Evolutionary conservation across 306 rosid species (phyloP).

Genomic region (Cajanus cajan): DNA sequence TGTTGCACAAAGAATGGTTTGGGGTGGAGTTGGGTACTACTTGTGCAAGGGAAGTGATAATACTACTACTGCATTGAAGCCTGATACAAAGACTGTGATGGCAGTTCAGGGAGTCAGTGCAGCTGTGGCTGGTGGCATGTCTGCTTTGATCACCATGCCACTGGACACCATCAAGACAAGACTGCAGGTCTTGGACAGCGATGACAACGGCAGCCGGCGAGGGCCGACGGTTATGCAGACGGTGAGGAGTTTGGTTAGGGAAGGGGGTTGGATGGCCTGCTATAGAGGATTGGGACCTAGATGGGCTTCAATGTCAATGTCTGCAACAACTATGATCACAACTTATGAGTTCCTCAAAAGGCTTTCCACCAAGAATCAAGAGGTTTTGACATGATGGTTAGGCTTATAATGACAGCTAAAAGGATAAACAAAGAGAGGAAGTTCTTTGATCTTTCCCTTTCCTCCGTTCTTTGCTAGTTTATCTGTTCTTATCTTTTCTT

Average conservation of each 20-base stretch:
- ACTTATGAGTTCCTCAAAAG: slow-evolving; percentile 89
- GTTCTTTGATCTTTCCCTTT: background rate
- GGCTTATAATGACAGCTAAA: background rate
- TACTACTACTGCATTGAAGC: slow-evolving; percentile 38
- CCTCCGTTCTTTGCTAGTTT: slow-evolving; percentile 30
- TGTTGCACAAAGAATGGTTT: slow-evolving; percentile 67
- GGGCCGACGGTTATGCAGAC: slow-evolving; percentile 73
- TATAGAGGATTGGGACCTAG: slow-evolving; percentile 89
- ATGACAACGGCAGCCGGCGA: slow-evolving; percentile 78
- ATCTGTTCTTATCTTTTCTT: slow-evolving; percentile 18
- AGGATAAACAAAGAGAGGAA: slow-evolving; percentile 6
- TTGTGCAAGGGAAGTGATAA: slow-evolving; percentile 36
- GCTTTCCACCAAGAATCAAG: slow-evolving; percentile 71
- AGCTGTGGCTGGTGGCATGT: slow-evolving; percentile 85
- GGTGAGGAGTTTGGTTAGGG: slow-evolving; percentile 68
- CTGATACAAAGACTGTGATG: slow-evolving; percentile 66
- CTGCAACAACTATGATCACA: slow-evolving; percentile 96
- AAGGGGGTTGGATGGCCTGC: slow-evolving; percentile 91
- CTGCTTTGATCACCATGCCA: slow-evolving; percentile 89
- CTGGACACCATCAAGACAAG: slow-evolving; percentile 85
- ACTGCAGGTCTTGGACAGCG: slow-evolving; percentile 81
- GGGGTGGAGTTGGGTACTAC: slow-evolving; percentile 73
- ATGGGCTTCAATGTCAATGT: slow-evolving; percentile 87
- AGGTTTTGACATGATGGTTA: slow-evolving; percentile 47
- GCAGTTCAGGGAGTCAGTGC: slow-evolving; percentile 94